These are phyloP conservation scores for Naganishia albida DNA, from an alignment of 1,284 basidiomycete species.

Conservation along the genomic window DNA sequence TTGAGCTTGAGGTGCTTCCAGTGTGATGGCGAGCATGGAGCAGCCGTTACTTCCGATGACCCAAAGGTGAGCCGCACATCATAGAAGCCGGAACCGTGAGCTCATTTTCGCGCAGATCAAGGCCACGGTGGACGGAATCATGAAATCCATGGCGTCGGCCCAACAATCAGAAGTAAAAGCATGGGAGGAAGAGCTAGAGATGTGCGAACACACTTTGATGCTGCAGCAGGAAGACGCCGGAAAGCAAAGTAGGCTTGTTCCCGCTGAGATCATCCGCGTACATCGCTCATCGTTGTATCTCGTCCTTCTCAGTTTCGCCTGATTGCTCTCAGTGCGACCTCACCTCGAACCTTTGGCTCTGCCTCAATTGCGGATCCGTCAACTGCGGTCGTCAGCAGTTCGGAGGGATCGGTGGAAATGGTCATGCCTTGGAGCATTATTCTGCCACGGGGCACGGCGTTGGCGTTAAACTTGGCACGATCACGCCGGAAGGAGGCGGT, in stretches of 20 bases:
- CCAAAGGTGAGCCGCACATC: slow-evolving; percentile 44
- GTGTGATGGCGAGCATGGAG: slow-evolving; percentile 60
- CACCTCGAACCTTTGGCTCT: slow-evolving; percentile 91
- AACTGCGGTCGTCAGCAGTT: slow-evolving; percentile 88
- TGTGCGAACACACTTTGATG: slow-evolving; percentile 83
- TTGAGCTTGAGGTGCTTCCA: slow-evolving; percentile 75
- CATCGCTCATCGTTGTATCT: slow-evolving; percentile 31
- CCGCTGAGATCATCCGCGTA: not conserved
- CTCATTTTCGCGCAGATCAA: slow-evolving; percentile 56
- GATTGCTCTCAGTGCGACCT: slow-evolving; percentile 77
- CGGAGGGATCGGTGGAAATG: slow-evolving; percentile 83
- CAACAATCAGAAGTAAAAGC: slow-evolving; percentile 93
- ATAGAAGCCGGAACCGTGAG: not conserved
- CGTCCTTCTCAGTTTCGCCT: slow-evolving; percentile 62
- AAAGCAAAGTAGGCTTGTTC: slow-evolving; percentile 40
- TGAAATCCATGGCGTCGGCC: slow-evolving; percentile 81
- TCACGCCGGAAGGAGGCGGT: slow-evolving; percentile 89
- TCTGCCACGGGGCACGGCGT: slow-evolving; percentile 74
- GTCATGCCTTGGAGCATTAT: slow-evolving; percentile 85
- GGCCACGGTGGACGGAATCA: slow-evolving; percentile 67
- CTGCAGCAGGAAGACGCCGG: slow-evolving; percentile 65
- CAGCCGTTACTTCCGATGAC: slow-evolving; percentile 58
- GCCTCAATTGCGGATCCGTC: slow-evolving; percentile 89
- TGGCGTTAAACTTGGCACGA: slow-evolving; percentile 93
- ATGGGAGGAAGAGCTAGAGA: slow-evolving; percentile 90